Conservation (phyloP, 78 protist genomes). For the Mantamonas sphyraenae region DNA sequence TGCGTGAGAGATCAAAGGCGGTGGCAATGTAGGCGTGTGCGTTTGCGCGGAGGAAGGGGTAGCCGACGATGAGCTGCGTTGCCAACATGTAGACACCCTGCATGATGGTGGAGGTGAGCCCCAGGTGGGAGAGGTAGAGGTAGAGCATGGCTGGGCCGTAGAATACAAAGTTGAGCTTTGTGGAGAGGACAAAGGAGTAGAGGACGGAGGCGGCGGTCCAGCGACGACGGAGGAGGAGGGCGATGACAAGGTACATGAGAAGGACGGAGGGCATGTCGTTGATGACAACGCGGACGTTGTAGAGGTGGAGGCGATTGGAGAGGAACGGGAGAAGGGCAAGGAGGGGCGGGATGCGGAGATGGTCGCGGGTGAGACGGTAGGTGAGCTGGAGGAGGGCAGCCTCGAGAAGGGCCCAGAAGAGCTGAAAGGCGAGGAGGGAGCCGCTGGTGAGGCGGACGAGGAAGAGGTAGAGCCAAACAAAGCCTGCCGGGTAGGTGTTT, state of each 20-base stretch:
- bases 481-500: constrained; percentile 46
- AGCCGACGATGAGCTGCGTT: constrained; percentile 24
- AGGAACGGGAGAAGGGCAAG: constrained; percentile 28
- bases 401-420: constrained; percentile 39
- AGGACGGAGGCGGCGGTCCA: constrained; percentile 28
- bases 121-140: not conserved
- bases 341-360: too few species aligned
- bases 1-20: constrained; percentile 44
- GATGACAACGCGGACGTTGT: constrained; percentile 45
- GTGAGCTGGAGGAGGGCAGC: constrained; percentile 7
- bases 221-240: constrained; percentile 12
- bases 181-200: constrained; percentile 37
- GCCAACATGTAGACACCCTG: constrained; percentile 20
- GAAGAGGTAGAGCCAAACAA: constrained; percentile 15
- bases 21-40: constrained; percentile 21
- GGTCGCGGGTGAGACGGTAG: too few species aligned
- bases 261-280: constrained; percentile 45
- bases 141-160: constrained; percentile 39
- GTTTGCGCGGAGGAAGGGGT: constrained; percentile 36
- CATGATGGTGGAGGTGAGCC: constrained; percentile 1
- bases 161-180: constrained; percentile 34
- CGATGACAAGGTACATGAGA: constrained; percentile 21
- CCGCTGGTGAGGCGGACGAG: constrained; percentile 12
- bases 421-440: constrained; percentile 25
- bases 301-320: constrained; percentile 45